Evolutionary conservation across 2,329 filamentous ascomycete species (phyloP), one percentile per base, ranked within the genome.

Genomic region (Aureobasidium uvarum): DNA sequence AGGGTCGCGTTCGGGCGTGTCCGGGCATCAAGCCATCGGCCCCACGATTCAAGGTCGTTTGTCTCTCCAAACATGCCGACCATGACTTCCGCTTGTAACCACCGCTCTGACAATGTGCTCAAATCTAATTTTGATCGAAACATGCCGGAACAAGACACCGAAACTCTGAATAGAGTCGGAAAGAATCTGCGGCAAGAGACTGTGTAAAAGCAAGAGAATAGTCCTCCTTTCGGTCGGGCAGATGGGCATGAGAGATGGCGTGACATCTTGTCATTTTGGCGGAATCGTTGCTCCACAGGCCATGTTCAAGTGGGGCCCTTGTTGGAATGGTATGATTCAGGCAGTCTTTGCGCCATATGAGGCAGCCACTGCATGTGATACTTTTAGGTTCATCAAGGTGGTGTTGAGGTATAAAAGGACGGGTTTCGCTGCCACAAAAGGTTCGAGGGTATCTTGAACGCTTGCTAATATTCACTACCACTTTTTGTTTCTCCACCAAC

Each of bases 221-320:
- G 38, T 54, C 28, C 28, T 54, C 50, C 31, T 36, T 38, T 25
- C n/a, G 20, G 14, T 25, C 36, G 33, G 50, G 31, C 5, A 11
- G 16, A 16, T 20, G 28, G 25, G 33, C 25, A 36, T 38, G 31
- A n/a, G 31, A 38, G 50, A 45, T 58, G 55, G 55, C 55, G 55
- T 58, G 55, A 58, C 55, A 28, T 58, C 25, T 45, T 45, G 55
- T 45, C 55, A 45, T 20, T 33, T 58, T 58, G 38, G 55, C 52
- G 52, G 52, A 41, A 51, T 51, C 14, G 23, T 41, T 14, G 52
- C 52, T 55, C 52, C 52, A 55, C 52, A 39, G 5, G n/a, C n/a
- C 31, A 38, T 16, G 20, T 16, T n/a, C 16, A 7, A 45, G 55
- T 58, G 55, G 55, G 55, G 55, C 55, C 16, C 3, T 43, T 5